Evolutionary conservation across 106 monocot species (phyloP).

Genomic region (Cymbidium sinense): DNA sequence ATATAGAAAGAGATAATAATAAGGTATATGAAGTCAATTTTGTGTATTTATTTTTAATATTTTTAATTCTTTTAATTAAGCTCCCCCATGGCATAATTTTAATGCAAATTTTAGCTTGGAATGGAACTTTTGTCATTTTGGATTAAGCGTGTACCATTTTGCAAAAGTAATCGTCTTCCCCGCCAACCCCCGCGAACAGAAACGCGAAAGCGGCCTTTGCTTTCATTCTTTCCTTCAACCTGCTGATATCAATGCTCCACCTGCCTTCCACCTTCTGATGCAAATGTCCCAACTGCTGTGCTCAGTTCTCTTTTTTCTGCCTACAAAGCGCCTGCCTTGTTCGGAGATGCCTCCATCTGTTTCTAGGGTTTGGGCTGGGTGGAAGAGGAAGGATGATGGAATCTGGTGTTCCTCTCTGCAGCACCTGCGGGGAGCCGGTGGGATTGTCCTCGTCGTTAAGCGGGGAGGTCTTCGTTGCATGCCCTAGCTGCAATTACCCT

Average conservation of each 20-base stretch:
- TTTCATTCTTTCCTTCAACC: slow-evolving; percentile 66
- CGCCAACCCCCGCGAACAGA: no score
- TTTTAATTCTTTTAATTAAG: no score
- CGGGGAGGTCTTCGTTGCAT: slow-evolving; percentile 28
- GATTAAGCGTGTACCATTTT: background rate
- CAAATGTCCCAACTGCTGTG: slow-evolving; percentile 39
- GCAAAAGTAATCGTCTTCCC: no score
- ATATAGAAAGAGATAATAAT: no score
- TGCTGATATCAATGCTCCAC: slow-evolving; percentile 48
- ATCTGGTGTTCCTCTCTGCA: slow-evolving; percentile 38
- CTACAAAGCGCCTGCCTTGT: slow-evolving; percentile 18
- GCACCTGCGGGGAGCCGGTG: slow-evolving; percentile 30
- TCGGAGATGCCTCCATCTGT: background rate
- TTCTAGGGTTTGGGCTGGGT: background rate
- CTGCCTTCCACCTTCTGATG: slow-evolving; percentile 45
- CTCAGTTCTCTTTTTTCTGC: slow-evolving; percentile 8
- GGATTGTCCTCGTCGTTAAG: slow-evolving; percentile 14
- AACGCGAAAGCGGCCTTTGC: slow-evolving; percentile 43
- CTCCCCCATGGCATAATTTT: no score
- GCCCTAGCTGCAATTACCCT: slow-evolving; percentile 31
- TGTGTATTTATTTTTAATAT: no score
- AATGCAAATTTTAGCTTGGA: no score
- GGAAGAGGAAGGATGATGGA: slow-evolving; percentile 36
- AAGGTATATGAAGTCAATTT: no score
- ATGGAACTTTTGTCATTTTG: no score